Conservation (phyloP, 139 green algal species). For the Volvox africanus region DNA sequence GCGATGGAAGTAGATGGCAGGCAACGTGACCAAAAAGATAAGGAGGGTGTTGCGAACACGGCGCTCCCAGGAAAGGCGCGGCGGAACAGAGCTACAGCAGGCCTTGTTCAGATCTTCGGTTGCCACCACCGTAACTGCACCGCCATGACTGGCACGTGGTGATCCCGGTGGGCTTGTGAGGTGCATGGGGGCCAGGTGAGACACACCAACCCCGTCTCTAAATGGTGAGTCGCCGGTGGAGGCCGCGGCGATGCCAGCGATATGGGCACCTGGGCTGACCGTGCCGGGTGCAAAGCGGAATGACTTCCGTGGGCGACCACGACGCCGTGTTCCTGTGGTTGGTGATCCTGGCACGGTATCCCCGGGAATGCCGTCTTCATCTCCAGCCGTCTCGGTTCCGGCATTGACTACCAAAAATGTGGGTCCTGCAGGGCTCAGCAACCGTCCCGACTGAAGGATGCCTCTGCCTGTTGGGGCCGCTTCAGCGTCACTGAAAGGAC, state of each 20-base stretch:
- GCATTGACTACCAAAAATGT: neutral
- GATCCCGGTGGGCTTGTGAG: neutral
- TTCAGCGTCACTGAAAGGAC: neutral
- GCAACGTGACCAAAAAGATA: slow-evolving; percentile 7
- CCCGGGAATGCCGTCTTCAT: too few relatives aligned
- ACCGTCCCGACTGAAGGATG: neutral
- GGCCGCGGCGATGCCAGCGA: neutral
- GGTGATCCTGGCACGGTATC: neutral
- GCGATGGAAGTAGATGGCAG: slow-evolving; percentile 10
- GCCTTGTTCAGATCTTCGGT: neutral
- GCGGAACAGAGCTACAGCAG: neutral
- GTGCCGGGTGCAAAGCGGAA: slow-evolving; percentile 40
- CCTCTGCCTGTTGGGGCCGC: neutral
- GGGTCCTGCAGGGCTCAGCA: neutral
- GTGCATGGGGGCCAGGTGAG: neutral
- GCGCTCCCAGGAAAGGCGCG: neutral
- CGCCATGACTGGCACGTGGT: neutral
- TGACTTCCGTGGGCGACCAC: slow-evolving; percentile 6
- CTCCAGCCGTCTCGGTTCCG: neutral
- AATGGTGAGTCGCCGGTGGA: neutral
- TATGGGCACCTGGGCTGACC: neutral
- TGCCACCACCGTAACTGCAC: neutral
- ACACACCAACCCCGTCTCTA: neutral
- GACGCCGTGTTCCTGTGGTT: neutral
- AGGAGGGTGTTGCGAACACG: slow-evolving; percentile 23